These are phyloP conservation scores for Truncatella angustata DNA, from an alignment of 2,329 filamentous ascomycete species.

Conservation along the genomic window DNA sequence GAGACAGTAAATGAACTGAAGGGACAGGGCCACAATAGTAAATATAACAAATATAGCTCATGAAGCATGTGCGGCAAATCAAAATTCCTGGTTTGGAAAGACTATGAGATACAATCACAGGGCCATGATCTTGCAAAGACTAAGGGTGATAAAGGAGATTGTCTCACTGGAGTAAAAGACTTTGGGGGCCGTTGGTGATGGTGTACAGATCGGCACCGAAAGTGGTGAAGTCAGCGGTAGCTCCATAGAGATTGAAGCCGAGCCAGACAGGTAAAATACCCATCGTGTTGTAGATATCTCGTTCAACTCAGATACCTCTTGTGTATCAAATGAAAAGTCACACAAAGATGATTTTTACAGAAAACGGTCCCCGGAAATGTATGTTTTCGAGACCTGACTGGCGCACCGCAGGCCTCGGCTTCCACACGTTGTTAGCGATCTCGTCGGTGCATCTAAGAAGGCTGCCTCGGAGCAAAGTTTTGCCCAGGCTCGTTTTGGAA, in stretches of 20 bases:
- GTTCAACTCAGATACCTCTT: background rate
- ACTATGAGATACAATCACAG: background rate
- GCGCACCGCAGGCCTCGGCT: background rate
- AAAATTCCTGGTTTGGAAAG: background rate
- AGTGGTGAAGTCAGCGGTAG: background rate
- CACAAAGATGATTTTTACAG: background rate
- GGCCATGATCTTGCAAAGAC: background rate
- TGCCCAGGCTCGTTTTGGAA: too few relatives aligned
- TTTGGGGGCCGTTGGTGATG: background rate
- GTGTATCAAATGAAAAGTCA: background rate
- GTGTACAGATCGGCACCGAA: background rate
- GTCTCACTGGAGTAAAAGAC: background rate
- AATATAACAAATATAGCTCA: background rate
- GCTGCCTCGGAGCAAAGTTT: too few relatives aligned
- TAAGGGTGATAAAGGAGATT: background rate
- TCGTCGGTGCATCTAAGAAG: too few relatives aligned
- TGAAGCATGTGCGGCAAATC: background rate
- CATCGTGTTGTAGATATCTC: background rate
- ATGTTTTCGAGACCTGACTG: background rate
- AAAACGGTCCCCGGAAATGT: background rate
- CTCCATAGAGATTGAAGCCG: background rate
- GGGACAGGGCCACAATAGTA: background rate
- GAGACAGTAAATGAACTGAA: slow-evolving; percentile 8
- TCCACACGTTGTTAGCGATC: too few relatives aligned
- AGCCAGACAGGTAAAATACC: background rate